These are phyloP conservation scores for Camellia oleifera DNA, from an alignment of 179 eudicot species.

Conservation along the genomic window DNA sequence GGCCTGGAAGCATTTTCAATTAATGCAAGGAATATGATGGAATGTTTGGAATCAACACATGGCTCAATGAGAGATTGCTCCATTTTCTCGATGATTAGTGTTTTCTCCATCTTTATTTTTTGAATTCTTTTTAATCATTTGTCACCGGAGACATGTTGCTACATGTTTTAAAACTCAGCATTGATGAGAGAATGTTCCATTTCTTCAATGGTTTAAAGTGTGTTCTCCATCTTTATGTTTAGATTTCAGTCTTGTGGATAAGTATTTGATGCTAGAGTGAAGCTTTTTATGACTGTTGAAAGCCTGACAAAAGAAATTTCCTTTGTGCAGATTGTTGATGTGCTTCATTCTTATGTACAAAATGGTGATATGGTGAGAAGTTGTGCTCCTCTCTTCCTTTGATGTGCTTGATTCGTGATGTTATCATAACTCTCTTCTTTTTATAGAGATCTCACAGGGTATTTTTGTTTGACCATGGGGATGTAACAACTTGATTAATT, in stretches of 20 bases:
- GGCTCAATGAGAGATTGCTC: too few species aligned
- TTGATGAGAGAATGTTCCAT: neutral
- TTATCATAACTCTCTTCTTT: neutral
- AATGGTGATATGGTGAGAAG: constrained; percentile 69
- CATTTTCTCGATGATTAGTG: too few species aligned
- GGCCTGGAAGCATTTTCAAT: too few species aligned
- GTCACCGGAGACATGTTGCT: too few species aligned
- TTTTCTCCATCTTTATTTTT: too few species aligned
- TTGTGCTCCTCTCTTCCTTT: neutral
- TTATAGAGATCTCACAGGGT: neutral
- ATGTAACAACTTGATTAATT: neutral
- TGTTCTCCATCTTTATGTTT: neutral
- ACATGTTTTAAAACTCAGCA: too few species aligned
- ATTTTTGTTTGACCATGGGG: neutral
- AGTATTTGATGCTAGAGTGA: neutral
- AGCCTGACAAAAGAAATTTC: neutral
- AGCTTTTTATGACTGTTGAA: neutral
- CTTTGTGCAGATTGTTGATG: constrained; percentile 62
- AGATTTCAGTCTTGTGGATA: neutral
- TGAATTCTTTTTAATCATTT: too few species aligned
- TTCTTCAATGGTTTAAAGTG: neutral
- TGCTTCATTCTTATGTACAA: constrained; percentile 64
- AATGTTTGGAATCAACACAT: too few species aligned
- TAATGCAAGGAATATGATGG: too few species aligned
- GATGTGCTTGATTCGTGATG: neutral